Base-by-base conservation (phyloP, 2,329 filamentous ascomycete species). In the Phaeosphaeriaceae sp. region DNA sequence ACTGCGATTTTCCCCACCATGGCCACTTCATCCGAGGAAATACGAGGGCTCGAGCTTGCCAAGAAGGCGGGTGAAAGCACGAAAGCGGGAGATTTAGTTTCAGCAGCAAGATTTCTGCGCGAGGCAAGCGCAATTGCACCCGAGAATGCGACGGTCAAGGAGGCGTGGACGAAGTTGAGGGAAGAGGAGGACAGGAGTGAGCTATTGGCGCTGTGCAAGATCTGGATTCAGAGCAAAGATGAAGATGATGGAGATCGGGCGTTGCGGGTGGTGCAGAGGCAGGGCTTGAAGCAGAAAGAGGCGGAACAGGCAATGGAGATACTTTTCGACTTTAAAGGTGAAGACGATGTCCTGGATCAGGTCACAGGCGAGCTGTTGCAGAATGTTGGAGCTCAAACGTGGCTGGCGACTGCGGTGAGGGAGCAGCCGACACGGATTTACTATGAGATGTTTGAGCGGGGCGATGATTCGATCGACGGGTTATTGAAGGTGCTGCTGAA, bases 401-500 rank as follows among this genome's bases (percentile, higher is more conserved):
- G 70, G 51, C 69, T 83, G n/a, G 79, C 75, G 7, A 68, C 65
- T 31, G 71, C 71, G 5, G 67, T 83, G 36, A 60, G 68, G 22
- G 67, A 76, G 13, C 71, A 75, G 41, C 76, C 80, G 15, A 82
- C 80, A 3, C 70, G 76, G 31, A 76, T 76, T 22, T 83, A 81
- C 66, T 76, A 79, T 41, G 73, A 75, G 53, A 65, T 83, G 42
- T 83, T 79, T 53, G 74, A 77, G 51, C 75, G 78, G 17, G 82
- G 82, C 22, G 78, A 82, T 59, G 79, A 81, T 48, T 79, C 76
- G 33, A 80, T 82, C 56, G 76, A 79, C 62, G 79, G 78, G 3
- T 67, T 83, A 42, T 66, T 80, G 15, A 76, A 76, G 21, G 69
- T 82, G 2, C 59, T 80, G 9, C 73, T 83, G 15, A 81, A 82